A percentile compares a stretch with the other conserved stretches of the same genome.
phyloP scores from a whole-genome alignment of 164 flowering plant genomes.

The Aristolochia fimbriata region DNA sequence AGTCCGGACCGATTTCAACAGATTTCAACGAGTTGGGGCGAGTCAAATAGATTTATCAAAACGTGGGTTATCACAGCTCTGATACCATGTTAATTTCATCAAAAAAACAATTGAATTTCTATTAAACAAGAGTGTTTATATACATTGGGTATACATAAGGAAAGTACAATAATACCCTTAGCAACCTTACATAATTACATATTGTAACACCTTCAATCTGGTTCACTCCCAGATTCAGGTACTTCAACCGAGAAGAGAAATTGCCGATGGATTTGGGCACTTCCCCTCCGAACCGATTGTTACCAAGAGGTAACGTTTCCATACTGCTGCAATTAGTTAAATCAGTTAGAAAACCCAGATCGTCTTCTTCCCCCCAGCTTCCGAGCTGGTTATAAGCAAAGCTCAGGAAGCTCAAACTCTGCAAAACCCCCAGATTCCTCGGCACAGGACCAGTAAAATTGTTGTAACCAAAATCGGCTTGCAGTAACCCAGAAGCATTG shows the following conservation, averaged over 20 bases:
- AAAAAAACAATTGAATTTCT: too few species aligned
- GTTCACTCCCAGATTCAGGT: conserved; percentile 4
- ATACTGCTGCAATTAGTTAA: conserved; percentile 17
- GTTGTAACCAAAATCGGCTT: conserved; percentile 8
- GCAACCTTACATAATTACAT: too few species aligned
- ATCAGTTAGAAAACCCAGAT: conserved; percentile 13
- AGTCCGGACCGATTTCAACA: too few species aligned
- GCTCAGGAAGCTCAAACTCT: neutral
- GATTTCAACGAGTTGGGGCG: too few species aligned
- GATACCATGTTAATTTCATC: too few species aligned
- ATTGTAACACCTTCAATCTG: conserved; percentile 12
- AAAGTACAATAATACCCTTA: too few species aligned
- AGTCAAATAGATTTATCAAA: too few species aligned
- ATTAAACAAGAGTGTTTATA: too few species aligned
- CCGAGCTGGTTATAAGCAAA: conserved; percentile 12
- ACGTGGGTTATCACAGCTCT: too few species aligned
- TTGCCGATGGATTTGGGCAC: conserved; percentile 14
- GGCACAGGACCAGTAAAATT: conserved; percentile 16
- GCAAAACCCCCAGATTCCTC: conserved; percentile 8
- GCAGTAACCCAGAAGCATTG: conserved; percentile 13
- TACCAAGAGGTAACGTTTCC: neutral
- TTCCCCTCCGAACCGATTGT: conserved; percentile 15
- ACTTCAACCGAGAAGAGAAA: conserved; percentile 10
- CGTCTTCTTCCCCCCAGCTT: neutral
- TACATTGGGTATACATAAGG: too few species aligned